Evolutionary conservation across 352 stramenopile species (phyloP), one percentile per base, ranked within the genome.

Genomic region (Phytopythium litorale): DNA sequence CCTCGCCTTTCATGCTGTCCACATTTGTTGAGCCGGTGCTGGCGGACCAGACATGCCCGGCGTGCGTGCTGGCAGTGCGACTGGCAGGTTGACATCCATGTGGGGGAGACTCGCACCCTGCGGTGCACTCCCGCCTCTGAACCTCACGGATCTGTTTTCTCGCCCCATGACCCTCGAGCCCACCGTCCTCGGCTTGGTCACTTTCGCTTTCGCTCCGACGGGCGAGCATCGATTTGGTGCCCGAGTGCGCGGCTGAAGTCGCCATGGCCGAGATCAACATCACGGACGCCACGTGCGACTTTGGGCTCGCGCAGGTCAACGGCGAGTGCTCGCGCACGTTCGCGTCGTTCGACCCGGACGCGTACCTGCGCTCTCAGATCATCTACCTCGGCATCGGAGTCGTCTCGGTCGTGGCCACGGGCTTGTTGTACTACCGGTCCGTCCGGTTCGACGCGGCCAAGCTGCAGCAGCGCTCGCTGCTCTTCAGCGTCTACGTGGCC

Each of bases 401-500:
- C 9, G 56, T 68, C 50, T 71, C 64, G 21, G 67, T 60, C 23
- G 6, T 64, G 28, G 67, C 64, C 2, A 62, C 64, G n/a, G 60
- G 56, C 8, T 18, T 58, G n/a, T 55, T 71, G 60, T 74, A 71
- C 60, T 74, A 55, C 23, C 67, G 67, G 19, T 48, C 60, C 18
- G 53, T 71, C 56, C 68, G 68, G 32, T 58, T 66, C 40, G 61
- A 65, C n/a, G 48, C 63, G 21, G 64, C 65, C 4, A 38, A 63
- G 33, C 42, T 79, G 42, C 71, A 79, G 42, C 62, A 68, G 50
- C 61, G 66, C 32, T 71, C 58, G 58, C 70, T 76, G 46, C 52
- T 76, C 7, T 56, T 75, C 28, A 71, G 67, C 51, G 49, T 58
- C 12, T 79, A 76, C 43, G 67, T 61, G 12, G 71, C 71, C 43